Conservation (phyloP, 1,284 basidiomycete genomes). For the Hypsizygus ulmarius region DNA sequence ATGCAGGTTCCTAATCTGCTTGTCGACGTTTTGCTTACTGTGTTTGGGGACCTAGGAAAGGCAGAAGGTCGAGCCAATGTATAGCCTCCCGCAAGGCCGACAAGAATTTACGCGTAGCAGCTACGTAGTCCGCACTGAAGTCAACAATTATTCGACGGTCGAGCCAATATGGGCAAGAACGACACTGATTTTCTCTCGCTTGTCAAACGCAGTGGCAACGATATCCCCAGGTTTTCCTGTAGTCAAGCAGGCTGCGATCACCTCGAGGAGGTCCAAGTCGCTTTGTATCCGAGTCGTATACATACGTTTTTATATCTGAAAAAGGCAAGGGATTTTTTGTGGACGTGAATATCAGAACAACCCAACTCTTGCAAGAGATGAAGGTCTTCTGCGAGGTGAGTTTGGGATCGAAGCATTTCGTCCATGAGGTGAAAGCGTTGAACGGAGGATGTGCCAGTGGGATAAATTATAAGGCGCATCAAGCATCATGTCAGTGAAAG, state of each 20-base stretch:
- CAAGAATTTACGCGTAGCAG: background rate
- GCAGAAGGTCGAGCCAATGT: background rate
- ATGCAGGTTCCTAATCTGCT: background rate
- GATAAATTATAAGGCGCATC: too few species aligned
- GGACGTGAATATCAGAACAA: background rate
- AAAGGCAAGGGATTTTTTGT: too few species aligned
- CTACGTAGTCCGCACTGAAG: background rate
- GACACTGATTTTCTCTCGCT: background rate
- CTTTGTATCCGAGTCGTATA: background rate
- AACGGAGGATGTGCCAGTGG: too few species aligned
- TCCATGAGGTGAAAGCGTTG: too few species aligned
- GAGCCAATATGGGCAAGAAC: too few species aligned
- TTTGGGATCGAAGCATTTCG: too few species aligned
- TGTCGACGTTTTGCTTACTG: background rate
- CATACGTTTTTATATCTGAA: too few species aligned
- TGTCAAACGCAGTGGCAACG: background rate
- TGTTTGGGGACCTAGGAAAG: background rate
- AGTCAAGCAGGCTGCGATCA: background rate
- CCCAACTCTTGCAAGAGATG: too few species aligned
- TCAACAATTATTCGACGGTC: too few species aligned
- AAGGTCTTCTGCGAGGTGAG: too few species aligned
- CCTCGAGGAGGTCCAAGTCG: background rate
- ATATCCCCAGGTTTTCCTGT: background rate
- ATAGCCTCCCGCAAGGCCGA: background rate
- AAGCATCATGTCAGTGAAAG: too few species aligned